Conservation (phyloP, 192 early-diverging fungal genomes). For the Podila verticillata region DNA sequence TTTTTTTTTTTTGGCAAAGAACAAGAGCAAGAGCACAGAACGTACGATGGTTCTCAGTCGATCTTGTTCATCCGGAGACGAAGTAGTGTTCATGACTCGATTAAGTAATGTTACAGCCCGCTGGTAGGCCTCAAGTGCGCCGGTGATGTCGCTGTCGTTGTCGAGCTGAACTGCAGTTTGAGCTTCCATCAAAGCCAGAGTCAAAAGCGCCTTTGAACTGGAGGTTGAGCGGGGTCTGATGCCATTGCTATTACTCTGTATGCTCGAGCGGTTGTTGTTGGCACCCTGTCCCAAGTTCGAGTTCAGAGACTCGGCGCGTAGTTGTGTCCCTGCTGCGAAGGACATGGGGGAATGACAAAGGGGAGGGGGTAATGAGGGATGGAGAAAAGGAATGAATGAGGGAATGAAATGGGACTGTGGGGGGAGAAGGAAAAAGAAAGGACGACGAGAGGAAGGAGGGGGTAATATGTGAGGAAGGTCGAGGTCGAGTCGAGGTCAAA, state of each 20-base stretch:
- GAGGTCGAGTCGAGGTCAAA: too few relatives aligned
- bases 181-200: constrained; percentile 34
- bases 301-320: not conserved
- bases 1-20: not conserved
- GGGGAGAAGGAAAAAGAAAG: too few relatives aligned
- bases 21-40: not conserved
- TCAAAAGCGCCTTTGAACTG: constrained; percentile 16
- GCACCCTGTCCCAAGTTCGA: not conserved
- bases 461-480: too few relatives aligned
- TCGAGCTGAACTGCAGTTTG: constrained; percentile 42
- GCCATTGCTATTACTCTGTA: not conserved
- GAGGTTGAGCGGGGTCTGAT: constrained; percentile 13
- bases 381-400: not conserved
- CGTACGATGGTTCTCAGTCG: constrained; percentile 36
- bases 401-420: too few relatives aligned
- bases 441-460: not conserved
- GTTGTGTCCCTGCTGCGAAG: not conserved
- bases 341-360: constrained; percentile 1
- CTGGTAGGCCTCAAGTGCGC: constrained; percentile 22
- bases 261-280: not conserved
- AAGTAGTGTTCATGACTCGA: constrained; percentile 19
- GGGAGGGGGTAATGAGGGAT: not conserved
- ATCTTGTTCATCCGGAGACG: constrained; percentile 15
- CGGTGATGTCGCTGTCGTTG: constrained; percentile 10
- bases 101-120: constrained; percentile 17